Evolutionary conservation across 2,329 filamentous ascomycete genomes (phyloP).

Genomic region (Ceratocystis alfenasii): DNA sequence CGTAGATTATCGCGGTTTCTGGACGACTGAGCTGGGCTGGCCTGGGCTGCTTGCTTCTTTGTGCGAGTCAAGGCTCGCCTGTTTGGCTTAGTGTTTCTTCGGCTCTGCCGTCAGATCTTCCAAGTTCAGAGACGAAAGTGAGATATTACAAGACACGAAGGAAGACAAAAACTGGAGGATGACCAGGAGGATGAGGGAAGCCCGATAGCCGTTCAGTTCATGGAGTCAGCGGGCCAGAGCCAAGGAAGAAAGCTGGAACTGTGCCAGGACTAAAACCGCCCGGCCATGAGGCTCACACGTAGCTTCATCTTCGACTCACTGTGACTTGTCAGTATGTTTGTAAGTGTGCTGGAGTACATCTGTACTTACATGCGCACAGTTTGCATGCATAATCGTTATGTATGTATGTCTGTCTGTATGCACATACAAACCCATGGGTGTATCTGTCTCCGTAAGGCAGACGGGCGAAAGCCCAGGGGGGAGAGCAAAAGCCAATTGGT

Average conservation of each 20-base stretch:
- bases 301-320: not conserved
- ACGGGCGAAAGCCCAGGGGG: not conserved
- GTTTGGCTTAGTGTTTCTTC: slow-evolving; percentile 2
- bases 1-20: not conserved
- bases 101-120: slow-evolving; percentile 1
- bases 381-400: not conserved
- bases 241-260: not conserved
- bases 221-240: not conserved
- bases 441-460: not conserved
- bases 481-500: not conserved
- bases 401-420: not conserved
- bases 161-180: not conserved
- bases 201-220: not conserved
- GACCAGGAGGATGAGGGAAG: not conserved
- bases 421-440: not conserved
- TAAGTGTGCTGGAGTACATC: no score
- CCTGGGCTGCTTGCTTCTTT: not conserved
- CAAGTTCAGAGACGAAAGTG: not conserved
- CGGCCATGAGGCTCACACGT: not conserved
- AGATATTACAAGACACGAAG: not conserved
- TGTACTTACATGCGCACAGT: not conserved
- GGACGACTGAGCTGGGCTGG: not conserved
- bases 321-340: not conserved
- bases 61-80: not conserved
- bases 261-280: no score